Conservation (phyloP, 495 filamentous ascomycete genomes). For the Lentithecium fluviatile region DNA sequence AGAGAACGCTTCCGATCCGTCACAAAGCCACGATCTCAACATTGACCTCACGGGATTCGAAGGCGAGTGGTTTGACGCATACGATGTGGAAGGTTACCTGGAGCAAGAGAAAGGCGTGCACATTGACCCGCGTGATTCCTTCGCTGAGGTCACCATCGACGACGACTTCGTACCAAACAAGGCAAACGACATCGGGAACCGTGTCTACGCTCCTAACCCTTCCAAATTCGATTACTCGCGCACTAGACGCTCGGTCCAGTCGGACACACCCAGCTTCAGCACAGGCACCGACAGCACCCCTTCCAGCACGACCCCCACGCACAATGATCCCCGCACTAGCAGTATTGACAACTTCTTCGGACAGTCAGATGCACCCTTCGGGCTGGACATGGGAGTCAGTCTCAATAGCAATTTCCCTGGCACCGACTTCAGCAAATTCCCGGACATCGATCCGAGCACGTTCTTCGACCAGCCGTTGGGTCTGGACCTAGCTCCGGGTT, state of each 20-base stretch:
- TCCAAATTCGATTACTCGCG: neutral
- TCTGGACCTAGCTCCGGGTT: conserved; percentile 29
- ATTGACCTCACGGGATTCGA: conserved; percentile 43
- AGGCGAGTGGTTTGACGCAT: conserved; percentile 71
- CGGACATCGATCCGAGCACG: conserved; percentile 6
- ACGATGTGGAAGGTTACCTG: conserved; percentile 71
- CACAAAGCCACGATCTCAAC: conserved; percentile 26
- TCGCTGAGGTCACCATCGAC: conserved; percentile 50
- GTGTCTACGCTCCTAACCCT: conserved; percentile 26
- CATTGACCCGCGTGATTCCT: conserved; percentile 54
- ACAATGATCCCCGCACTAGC: neutral
- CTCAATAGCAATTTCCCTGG: neutral
- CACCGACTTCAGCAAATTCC: conserved; percentile 2
- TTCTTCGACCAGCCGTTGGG: conserved; percentile 32
- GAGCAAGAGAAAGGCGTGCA: conserved; percentile 54
- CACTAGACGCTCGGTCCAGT: neutral
- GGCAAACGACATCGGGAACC: neutral
- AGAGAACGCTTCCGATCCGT: conserved; percentile 31
- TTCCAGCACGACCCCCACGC: neutral
- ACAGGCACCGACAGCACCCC: neutral
- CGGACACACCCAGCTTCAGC: neutral
- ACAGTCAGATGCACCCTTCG: conserved; percentile 20
- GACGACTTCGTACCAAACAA: conserved; percentile 5
- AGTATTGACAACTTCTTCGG: neutral
- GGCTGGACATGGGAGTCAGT: conserved; percentile 24